Base-by-base conservation (phyloP, 1,284 basidiomycete genomes). In the Cutaneotrichosporon dermatis region DNA sequence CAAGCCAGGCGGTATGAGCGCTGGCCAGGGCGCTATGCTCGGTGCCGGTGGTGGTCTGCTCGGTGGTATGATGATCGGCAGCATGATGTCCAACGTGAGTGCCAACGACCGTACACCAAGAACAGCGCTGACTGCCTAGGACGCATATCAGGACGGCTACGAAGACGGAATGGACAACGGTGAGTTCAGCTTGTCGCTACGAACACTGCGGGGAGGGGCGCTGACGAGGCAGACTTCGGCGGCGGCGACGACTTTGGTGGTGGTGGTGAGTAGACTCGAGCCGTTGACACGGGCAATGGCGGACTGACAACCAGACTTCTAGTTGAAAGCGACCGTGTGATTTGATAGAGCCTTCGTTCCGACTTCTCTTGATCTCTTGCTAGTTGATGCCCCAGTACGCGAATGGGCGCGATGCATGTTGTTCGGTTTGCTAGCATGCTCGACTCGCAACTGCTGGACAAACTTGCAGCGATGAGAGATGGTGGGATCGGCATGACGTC, bases 51-150 rank as follows among this genome's bases (percentile, higher is more conserved):
- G 75, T 66, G 75, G 75, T 66, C 61, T 77, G 8, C 60, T 76
- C 39, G 76, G 76, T 44, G 76, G 76, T 49, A 76, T 78, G 76
- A 66, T 77, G 68, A 57, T 78, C 51, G 76, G 72, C 15, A 66
- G 74, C 46, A 72, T 73, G 69, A 73, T 75, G 25, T 36, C 55
- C 1, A 66, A 74, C 59, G 70, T 74, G 52, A 68, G 73, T 66
- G 5, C n/a, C 25, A 25, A 25, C 25, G 25, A 25, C 25, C 25
- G 25, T 25, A 25, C 25, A 25, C 25, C 25, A 25, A 25, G 25
- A 3, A 25, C 25, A 25, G 25, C 25, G 25, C 25, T 25, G 25
- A 25, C 25, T 25, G 25, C 25, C 25, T 25, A 72, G 39, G 68
- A 72, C 40, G 66, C 64, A 5, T 73, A 75, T 57, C 58, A 64